These are phyloP conservation scores for Talaromyces pinophilus DNA, from an alignment of 2,329 filamentous ascomycete genomes.

Conservation along the genomic window DNA sequence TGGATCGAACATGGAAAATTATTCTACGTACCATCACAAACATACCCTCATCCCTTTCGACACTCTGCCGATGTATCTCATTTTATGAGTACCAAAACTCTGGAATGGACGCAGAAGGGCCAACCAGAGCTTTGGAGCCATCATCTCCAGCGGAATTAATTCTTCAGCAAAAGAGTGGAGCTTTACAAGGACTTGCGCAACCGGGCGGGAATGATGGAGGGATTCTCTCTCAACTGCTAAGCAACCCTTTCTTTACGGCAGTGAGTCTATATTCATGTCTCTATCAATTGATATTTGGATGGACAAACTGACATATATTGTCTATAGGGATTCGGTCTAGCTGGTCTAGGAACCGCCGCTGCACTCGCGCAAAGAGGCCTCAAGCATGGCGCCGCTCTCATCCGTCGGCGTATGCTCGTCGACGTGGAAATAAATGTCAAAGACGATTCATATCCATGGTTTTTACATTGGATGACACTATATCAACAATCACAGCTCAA, in stretches of 20 bases:
- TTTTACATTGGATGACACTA: constrained; percentile 89
- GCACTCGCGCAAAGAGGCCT: constrained; percentile 78
- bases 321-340: constrained; percentile 77
- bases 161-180: constrained; percentile 38
- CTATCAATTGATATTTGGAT: not conserved
- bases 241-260: constrained; percentile 54
- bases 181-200: constrained; percentile 32
- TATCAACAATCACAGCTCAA: constrained; percentile 66
- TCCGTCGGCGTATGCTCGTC: constrained; percentile 84
- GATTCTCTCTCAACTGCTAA: constrained; percentile 48
- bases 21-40: not conserved
- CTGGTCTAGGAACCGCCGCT: constrained; percentile 78
- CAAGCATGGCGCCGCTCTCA: constrained; percentile 68
- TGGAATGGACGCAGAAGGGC: constrained; percentile 44
- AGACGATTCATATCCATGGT: constrained; percentile 91
- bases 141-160: constrained; percentile 40
- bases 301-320: not conserved
- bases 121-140: constrained; percentile 31
- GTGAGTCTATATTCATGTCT: constrained; percentile 33
- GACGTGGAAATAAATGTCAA: constrained; percentile 94
- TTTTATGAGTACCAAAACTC: constrained; percentile 14
- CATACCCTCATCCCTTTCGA: not conserved
- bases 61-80: not conserved
- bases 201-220: constrained; percentile 39
- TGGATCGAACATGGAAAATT: not conserved